A percentile compares a stretch with the other conserved stretches of the same genome.
These are phyloP conservation scores for Phytophthora foliorum DNA, from an alignment of 352 stramenopile species.

Conservation along the genomic window DNA sequence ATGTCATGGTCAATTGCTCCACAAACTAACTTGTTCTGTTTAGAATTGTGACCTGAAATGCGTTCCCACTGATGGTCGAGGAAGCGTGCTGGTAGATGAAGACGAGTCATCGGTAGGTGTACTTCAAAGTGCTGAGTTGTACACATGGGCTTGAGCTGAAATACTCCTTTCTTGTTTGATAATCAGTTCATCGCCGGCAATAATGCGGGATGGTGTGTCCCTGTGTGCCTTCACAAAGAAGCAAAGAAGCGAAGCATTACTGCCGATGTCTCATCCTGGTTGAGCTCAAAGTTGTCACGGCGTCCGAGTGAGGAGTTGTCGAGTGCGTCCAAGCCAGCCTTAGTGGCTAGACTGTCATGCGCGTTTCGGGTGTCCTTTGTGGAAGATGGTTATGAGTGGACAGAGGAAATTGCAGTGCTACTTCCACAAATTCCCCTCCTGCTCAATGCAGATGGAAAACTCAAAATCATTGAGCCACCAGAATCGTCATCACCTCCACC, in stretches of 20 bases:
- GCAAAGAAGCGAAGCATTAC: constrained; percentile 59
- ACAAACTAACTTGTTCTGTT: constrained; percentile 19
- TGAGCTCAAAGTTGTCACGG: constrained; percentile 57
- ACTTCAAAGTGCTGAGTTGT: background rate
- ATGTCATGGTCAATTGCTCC: background rate
- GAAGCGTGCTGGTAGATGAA: constrained; percentile 26
- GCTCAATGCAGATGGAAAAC: constrained; percentile 35
- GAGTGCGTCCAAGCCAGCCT: constrained; percentile 28
- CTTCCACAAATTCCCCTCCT: constrained; percentile 52
- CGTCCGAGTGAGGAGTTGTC: constrained; percentile 46
- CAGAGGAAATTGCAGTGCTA: constrained; percentile 54
- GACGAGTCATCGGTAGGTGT: constrained; percentile 28
- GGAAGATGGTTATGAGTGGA: constrained; percentile 54
- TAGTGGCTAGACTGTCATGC: constrained; percentile 60
- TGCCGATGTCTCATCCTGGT: constrained; percentile 61
- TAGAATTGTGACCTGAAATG: constrained; percentile 39
- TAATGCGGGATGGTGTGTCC: constrained; percentile 51
- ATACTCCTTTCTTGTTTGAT: constrained; percentile 14
- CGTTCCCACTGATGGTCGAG: constrained; percentile 33
- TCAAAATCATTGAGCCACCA: constrained; percentile 34
- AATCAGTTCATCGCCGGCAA: constrained; percentile 39
- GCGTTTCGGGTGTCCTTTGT: constrained; percentile 50
- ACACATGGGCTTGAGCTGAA: constrained; percentile 6
- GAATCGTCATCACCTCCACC: constrained; percentile 18
- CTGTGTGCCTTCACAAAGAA: constrained; percentile 56